Evolutionary conservation across 768 basidiomycete genomes (phyloP).

Genomic region (Termitomyces sp.): DNA sequence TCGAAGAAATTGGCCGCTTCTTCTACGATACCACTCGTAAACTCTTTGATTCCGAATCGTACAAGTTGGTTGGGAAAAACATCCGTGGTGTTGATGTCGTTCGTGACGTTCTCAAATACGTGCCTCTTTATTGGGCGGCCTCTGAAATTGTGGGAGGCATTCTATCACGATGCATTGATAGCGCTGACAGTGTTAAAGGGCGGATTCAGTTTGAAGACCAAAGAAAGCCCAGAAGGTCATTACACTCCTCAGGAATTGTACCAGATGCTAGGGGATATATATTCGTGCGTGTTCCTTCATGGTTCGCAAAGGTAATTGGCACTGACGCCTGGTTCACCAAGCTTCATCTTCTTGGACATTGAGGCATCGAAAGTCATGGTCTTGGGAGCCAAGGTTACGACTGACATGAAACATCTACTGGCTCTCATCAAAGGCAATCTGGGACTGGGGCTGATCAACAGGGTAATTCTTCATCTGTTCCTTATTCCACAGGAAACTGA

Average conservation of each 20-base stretch:
- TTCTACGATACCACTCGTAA: conserved; percentile 63
- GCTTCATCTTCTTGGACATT: conserved; percentile 72
- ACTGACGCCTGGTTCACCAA: conserved; percentile 20
- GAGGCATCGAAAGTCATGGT: conserved; percentile 55
- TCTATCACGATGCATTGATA: neutral
- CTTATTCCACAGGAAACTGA: neutral
- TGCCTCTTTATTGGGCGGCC: conserved; percentile 69
- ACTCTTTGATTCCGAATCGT: conserved; percentile 50
- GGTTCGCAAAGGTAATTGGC: no score
- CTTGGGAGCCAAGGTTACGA: conserved; percentile 43
- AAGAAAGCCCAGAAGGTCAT: conserved; percentile 42
- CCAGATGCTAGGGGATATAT: conserved; percentile 62
- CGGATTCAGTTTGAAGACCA: conserved; percentile 65
- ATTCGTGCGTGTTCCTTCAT: conserved; percentile 40
- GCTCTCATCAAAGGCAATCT: conserved; percentile 50
- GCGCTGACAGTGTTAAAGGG: conserved; percentile 35
- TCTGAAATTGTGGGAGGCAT: conserved; percentile 47
- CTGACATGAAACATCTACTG: conserved; percentile 47
- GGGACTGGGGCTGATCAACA: conserved; percentile 31
- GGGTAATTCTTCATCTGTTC: conserved; percentile 26
- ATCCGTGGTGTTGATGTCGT: conserved; percentile 58
- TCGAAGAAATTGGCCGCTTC: conserved; percentile 47
- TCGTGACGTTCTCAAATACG: conserved; percentile 55
- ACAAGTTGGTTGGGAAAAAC: conserved; percentile 48
- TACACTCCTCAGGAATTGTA: conserved; percentile 62